Conservation (phyloP, 495 filamentous ascomycete species). For the Neurospora africana region DNA sequence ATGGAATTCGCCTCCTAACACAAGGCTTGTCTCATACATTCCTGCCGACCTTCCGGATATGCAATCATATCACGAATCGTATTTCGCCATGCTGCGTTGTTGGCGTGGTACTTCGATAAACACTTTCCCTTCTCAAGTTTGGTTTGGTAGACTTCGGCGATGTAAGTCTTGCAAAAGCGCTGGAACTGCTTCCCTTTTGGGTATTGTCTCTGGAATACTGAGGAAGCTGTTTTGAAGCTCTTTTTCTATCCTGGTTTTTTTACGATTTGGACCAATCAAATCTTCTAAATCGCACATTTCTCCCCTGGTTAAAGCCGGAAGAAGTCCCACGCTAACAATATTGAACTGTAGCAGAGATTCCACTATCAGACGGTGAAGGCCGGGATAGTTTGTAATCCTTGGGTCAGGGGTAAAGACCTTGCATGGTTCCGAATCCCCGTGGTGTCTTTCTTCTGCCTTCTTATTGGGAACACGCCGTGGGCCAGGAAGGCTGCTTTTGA, state of each 20-base stretch:
- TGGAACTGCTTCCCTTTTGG: background rate
- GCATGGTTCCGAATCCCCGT: background rate
- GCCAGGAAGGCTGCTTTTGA: background rate
- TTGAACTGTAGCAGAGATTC: background rate
- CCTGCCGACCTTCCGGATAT: background rate
- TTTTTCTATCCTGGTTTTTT: background rate
- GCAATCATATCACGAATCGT: background rate
- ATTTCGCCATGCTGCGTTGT: background rate
- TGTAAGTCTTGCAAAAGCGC: background rate
- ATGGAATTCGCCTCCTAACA: background rate
- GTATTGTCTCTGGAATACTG: background rate
- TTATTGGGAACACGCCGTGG: background rate
- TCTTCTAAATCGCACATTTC: background rate
- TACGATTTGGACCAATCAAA: background rate
- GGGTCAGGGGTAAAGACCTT: background rate
- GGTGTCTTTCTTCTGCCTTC: background rate
- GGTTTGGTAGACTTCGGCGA: background rate
- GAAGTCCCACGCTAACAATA: background rate
- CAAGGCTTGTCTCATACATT: background rate
- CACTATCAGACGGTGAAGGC: background rate
- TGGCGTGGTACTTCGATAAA: background rate
- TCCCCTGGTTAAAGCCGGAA: background rate
- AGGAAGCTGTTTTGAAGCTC: background rate
- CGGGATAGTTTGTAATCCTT: background rate
- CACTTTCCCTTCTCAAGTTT: background rate